These are phyloP conservation scores for Sarcodon aspratus DNA, from an alignment of 768 basidiomycete genomes.

Conservation along the genomic window DNA sequence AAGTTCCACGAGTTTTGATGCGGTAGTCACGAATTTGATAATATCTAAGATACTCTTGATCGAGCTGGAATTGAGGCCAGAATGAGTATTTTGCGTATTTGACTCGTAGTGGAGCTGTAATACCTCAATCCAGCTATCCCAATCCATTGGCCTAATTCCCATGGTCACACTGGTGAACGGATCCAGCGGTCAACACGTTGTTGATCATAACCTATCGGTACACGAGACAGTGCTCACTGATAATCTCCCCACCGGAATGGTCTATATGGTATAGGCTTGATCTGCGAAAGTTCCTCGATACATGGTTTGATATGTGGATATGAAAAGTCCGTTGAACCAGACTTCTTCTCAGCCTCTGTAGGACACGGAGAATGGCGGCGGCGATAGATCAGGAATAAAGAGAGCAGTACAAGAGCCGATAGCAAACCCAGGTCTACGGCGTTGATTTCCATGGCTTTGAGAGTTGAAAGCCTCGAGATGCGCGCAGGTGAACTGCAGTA, in stretches of 20 bases:
- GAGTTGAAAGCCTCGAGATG: too few relatives aligned
- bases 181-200: not conserved
- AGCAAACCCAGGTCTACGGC: too few relatives aligned
- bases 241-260: conserved; percentile 55
- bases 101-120: not conserved
- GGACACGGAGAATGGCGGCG: too few relatives aligned
- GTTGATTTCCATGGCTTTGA: too few relatives aligned
- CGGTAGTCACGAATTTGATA: conserved; percentile 49
- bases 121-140: conserved; percentile 67
- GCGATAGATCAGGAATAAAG: too few relatives aligned
- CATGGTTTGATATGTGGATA: conserved; percentile 40
- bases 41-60: conserved; percentile 41
- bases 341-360: too few relatives aligned
- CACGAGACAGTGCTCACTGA: conserved; percentile 31
- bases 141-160: conserved; percentile 57
- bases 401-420: too few relatives aligned
- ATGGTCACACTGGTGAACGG: conserved; percentile 42
- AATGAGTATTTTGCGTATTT: not conserved
- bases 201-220: not conserved
- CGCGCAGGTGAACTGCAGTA: too few relatives aligned
- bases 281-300: conserved; percentile 25
- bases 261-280: conserved; percentile 50
- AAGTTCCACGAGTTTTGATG: conserved; percentile 35
- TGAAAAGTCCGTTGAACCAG: not conserved
- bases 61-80: conserved; percentile 29